A percentile compares a stretch with the other conserved stretches of the same genome.
Conservation (phyloP, 495 filamentous ascomycete genomes). For the Wilcoxina mikolae region DNA sequence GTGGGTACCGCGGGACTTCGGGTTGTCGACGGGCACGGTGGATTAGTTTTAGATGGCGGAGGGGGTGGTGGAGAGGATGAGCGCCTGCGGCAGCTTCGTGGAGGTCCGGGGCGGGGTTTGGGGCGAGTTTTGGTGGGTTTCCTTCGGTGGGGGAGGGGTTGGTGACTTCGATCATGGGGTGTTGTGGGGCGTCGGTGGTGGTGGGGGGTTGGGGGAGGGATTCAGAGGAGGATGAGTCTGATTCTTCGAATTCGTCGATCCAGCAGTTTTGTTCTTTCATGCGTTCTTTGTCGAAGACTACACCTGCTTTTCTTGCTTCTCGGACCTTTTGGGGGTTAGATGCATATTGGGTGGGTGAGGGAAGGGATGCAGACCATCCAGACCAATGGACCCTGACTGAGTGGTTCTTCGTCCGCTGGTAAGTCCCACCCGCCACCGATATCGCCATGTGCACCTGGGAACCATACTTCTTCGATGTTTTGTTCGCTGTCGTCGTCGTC, state of each 20-base stretch:
- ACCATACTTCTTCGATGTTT: conserved; percentile 75
- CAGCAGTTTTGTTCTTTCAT: conserved; percentile 52
- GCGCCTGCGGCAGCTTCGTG: conserved; percentile 2
- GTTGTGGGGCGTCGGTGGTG: background rate
- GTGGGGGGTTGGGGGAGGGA: background rate
- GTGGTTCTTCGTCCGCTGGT: conserved; percentile 39
- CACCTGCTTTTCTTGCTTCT: conserved; percentile 59
- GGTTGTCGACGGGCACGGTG: conserved; percentile 1
- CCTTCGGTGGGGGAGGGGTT: background rate
- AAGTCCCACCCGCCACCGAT: conserved; percentile 75
- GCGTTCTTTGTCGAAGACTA: conserved; percentile 54
- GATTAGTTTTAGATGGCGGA: conserved; percentile 32
- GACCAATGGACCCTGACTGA: conserved; percentile 61
- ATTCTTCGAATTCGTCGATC: conserved; percentile 30
- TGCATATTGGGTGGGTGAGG: background rate
- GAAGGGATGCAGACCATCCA: conserved; percentile 53
- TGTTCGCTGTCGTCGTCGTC: conserved; percentile 46
- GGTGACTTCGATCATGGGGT: conserved; percentile 20
- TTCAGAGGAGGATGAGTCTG: conserved; percentile 2
- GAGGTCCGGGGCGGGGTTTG: conserved; percentile 5
- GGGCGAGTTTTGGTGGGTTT: background rate
- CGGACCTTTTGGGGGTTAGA: conserved; percentile 23
- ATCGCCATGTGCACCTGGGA: conserved; percentile 67
- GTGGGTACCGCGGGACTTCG: background rate
- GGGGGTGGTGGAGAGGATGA: conserved; percentile 4